phyloP scores from a whole-genome alignment of 805 yeast species.

The Grigorovia jiainica region DNA sequence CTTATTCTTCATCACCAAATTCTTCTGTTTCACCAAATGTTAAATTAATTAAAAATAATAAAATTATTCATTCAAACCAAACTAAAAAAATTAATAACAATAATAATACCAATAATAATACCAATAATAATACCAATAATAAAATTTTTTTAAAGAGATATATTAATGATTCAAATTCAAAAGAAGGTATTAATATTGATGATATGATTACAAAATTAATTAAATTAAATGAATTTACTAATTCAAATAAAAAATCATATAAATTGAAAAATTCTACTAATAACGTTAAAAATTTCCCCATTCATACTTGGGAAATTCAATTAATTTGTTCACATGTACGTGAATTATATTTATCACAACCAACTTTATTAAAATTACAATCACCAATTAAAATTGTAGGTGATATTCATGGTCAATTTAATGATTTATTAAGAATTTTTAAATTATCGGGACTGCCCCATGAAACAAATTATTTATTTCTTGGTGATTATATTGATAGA shows the following conservation, averaged over 20 bases:
- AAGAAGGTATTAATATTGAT: slow-evolving; percentile 43
- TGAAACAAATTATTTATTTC: slow-evolving; percentile 77
- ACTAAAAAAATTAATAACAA: neutral
- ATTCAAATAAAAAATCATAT: neutral
- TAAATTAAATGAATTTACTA: slow-evolving; percentile 27
- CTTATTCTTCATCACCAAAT: too few species aligned
- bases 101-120: neutral
- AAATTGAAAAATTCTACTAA: slow-evolving; percentile 14
- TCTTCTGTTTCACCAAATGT: too few species aligned
- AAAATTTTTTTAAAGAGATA: slow-evolving; percentile 22
- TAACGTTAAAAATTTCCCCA: slow-evolving; percentile 31
- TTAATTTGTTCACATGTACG: slow-evolving; percentile 49
- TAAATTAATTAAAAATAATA: too few species aligned
- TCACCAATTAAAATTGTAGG: slow-evolving; percentile 81
- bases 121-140: neutral
- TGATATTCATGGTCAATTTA: slow-evolving; percentile 95
- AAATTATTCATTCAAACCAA: too few species aligned
- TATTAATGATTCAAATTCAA: slow-evolving; percentile 21
- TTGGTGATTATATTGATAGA: slow-evolving; percentile 96
- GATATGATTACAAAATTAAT: slow-evolving; percentile 52
- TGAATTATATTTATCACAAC: slow-evolving; percentile 53
- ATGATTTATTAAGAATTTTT: slow-evolving; percentile 80
- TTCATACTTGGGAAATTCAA: slow-evolving; percentile 46
- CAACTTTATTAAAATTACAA: slow-evolving; percentile 52
- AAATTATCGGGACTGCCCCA: slow-evolving; percentile 97